Evolutionary conservation across 2,329 filamentous ascomycete genomes (phyloP).

Genomic region (Fusarium globosum): DNA sequence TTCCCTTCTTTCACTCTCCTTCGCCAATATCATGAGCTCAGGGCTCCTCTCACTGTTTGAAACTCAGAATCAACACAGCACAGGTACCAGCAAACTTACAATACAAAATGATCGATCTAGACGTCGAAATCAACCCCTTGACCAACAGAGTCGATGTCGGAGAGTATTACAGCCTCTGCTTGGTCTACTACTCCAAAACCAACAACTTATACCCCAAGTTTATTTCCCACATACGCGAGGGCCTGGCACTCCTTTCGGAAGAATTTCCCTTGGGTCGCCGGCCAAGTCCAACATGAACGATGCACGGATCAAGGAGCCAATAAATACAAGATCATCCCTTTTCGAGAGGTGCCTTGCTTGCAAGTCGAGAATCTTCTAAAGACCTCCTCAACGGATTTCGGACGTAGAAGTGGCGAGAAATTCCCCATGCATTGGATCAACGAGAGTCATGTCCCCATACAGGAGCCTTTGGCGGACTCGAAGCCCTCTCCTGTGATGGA

Average conservation of each 20-base stretch:
- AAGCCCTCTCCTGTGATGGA: not conserved
- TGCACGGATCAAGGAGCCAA: not conserved
- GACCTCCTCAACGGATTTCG: not conserved
- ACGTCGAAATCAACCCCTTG: not conserved
- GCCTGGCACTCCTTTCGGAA: not conserved
- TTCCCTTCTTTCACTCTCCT: not conserved
- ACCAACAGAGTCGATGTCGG: not conserved
- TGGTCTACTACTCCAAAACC: not conserved
- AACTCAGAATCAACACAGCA: not conserved
- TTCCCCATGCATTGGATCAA: not conserved
- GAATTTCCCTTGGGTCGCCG: not conserved
- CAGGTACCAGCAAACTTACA: not conserved
- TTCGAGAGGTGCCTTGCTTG: not conserved
- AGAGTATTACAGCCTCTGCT: not conserved
- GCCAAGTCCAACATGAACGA: not conserved
- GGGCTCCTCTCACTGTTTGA: not conserved
- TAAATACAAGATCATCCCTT: not conserved
- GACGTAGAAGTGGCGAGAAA: not conserved
- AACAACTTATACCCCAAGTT: fast-evolving
- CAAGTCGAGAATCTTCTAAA: not conserved
- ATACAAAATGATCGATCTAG: not conserved
- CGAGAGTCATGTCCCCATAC: not conserved
- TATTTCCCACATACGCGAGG: not conserved
- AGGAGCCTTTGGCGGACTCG: not conserved
- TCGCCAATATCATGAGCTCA: not conserved